Percentiles rank a stretch among this genome's conserved stretches.
These are phyloP conservation scores for Sporisorium exsertum DNA, from an alignment of 1,284 basidiomycete genomes.

Conservation along the genomic window DNA sequence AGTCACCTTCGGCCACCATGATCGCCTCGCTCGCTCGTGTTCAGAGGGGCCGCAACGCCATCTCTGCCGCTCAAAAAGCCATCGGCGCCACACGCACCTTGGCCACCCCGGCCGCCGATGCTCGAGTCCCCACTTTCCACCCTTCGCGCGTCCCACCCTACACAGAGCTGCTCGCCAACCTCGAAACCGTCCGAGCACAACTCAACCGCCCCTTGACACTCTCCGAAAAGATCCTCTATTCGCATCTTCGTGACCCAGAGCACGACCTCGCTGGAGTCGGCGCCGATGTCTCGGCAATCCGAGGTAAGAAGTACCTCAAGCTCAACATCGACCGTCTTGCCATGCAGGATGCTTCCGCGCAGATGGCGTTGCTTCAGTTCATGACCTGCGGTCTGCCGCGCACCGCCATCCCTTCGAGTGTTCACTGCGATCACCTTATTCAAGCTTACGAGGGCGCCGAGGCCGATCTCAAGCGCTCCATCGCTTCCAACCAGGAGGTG, in stretches of 20 bases:
- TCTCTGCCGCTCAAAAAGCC: conserved; percentile 42
- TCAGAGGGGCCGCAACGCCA: conserved; percentile 36
- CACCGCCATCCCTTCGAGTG: conserved; percentile 88
- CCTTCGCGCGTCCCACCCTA: conserved; percentile 79
- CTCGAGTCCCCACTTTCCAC: conserved; percentile 56
- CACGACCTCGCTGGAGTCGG: conserved; percentile 77
- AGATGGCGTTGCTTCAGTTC: conserved; percentile 99
- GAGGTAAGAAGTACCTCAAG: conserved; percentile 91
- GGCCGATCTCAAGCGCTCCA: conserved; percentile 83
- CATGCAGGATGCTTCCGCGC: conserved; percentile 99
- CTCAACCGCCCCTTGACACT: conserved; percentile 88
- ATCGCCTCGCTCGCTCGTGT: conserved; percentile 47
- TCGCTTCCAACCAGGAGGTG: conserved; percentile 92
- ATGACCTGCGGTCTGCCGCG: conserved; percentile 92
- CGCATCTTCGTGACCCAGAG: conserved; percentile 85
- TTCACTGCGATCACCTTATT: conserved; percentile 89
- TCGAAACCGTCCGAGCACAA: conserved; percentile 79
- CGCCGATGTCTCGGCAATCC: conserved; percentile 72
- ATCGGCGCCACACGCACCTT: conserved; percentile 32
- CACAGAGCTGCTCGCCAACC: conserved; percentile 78
- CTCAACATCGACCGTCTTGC: conserved; percentile 92
- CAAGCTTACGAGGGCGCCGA: conserved; percentile 79
- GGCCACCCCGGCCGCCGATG: conserved; percentile 43
- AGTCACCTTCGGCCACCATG: conserved; percentile 16
- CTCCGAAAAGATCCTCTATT: conserved; percentile 97